phyloP scores from a whole-genome alignment of 768 basidiomycete species.

The Botryobasidium botryosum region DNA sequence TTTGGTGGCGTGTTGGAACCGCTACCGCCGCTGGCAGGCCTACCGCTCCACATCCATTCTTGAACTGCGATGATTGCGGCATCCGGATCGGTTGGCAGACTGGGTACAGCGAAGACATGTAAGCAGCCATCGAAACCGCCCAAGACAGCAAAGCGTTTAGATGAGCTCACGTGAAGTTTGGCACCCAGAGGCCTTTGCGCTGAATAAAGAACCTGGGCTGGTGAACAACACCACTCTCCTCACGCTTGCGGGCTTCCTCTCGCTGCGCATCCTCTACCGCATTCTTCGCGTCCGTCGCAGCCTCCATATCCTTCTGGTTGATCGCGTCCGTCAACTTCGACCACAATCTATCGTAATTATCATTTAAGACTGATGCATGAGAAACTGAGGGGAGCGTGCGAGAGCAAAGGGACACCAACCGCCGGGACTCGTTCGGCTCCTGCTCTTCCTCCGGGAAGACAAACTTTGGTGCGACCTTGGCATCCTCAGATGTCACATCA shows the following conservation, averaged over 20 bases:
- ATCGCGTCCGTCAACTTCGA: slow-evolving; percentile 71
- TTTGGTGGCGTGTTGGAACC: too few relatives aligned
- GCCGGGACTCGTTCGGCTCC: slow-evolving; percentile 76
- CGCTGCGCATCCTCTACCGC: slow-evolving; percentile 85
- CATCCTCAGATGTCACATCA: slow-evolving; percentile 59
- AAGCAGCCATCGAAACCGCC: too few relatives aligned
- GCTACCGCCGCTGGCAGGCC: too few relatives aligned
- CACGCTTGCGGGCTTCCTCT: slow-evolving; percentile 54
- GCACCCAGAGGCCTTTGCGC: slow-evolving; percentile 63
- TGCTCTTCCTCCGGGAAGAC: slow-evolving; percentile 79
- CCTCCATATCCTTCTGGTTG: slow-evolving; percentile 77
- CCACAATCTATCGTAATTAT: slow-evolving; percentile 50
- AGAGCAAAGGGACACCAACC: slow-evolving; percentile 27
- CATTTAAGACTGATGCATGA: neutral
- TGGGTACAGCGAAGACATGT: too few relatives aligned
- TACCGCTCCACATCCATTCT: too few relatives aligned
- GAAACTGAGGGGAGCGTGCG: neutral
- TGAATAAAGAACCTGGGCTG: slow-evolving; percentile 69
- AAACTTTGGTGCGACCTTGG: slow-evolving; percentile 59
- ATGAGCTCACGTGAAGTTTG: slow-evolving; percentile 49
- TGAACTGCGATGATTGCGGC: too few relatives aligned
- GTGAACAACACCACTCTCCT: slow-evolving; percentile 52
- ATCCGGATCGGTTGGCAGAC: too few relatives aligned
- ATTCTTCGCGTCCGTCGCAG: slow-evolving; percentile 78
- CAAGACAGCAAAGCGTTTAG: too few relatives aligned